phyloP scores from a whole-genome alignment of 257 asterid genomes.

The Forsythia viridissima region DNA sequence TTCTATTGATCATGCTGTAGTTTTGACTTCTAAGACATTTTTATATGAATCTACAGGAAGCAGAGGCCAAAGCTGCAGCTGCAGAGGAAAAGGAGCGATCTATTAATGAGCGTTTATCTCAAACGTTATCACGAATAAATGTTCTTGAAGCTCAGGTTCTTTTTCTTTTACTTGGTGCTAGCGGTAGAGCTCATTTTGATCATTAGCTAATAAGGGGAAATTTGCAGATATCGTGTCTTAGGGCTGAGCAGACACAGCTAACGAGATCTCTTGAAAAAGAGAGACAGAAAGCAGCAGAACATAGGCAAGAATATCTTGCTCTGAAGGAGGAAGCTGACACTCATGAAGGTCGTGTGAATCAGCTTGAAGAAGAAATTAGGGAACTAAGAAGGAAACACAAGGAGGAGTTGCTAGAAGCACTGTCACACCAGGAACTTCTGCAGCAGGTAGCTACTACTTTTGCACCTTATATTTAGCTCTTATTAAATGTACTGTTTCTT shows the following conservation, averaged over 20 bases:
- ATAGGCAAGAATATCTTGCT: conserved; percentile 93
- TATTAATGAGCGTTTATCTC: conserved; percentile 85
- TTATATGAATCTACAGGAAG: conserved; percentile 60
- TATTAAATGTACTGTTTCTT: not conserved
- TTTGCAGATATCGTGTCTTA: conserved; percentile 93
- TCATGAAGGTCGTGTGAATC: conserved; percentile 74
- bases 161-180: conserved; percentile 14
- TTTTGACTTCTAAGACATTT: conserved; percentile 19
- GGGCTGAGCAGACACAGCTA: conserved; percentile 97
- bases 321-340: conserved; percentile 95
- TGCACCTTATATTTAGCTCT: not conserved
- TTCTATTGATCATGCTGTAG: conserved; percentile 11
- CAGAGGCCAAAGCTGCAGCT: conserved; percentile 91
- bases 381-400: conserved; percentile 86
- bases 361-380: conserved; percentile 77
- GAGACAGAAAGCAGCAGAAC: conserved; percentile 85
- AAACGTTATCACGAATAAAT: conserved; percentile 90
- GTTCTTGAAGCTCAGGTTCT: conserved; percentile 99
- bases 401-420: conserved; percentile 84
- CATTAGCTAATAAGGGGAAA: conserved; percentile 33
- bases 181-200: conserved; percentile 22
- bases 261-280: conserved; percentile 90
- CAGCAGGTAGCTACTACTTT: conserved; percentile 61
- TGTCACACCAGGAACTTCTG: conserved; percentile 80
- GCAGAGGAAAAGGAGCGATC: conserved; percentile 98